Evolutionary conservation across 2,329 filamentous ascomycete species (phyloP).

Genomic region (Xylariaceae sp.): DNA sequence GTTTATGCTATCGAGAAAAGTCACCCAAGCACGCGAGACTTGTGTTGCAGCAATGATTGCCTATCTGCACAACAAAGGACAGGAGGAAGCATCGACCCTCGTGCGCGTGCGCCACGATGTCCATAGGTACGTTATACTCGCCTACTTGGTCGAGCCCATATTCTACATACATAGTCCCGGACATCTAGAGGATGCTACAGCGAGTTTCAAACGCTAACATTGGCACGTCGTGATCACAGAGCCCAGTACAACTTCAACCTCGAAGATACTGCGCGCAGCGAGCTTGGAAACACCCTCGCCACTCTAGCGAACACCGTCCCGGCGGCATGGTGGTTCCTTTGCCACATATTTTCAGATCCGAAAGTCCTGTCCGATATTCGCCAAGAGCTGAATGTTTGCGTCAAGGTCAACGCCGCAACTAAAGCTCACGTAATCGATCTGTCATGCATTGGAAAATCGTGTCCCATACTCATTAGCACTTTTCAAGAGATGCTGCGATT

Average conservation of each 20-base stretch:
- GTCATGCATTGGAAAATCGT: neutral
- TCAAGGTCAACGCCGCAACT: neutral
- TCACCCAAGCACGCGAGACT: slow-evolving; percentile 14
- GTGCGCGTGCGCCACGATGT: slow-evolving; percentile 24
- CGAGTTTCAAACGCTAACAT: too few relatives aligned
- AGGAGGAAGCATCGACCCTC: slow-evolving; percentile 24
- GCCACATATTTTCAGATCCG: neutral
- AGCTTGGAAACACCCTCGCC: slow-evolving; percentile 27
- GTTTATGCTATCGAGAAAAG: slow-evolving; percentile 5
- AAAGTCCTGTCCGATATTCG: neutral
- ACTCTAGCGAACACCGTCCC: neutral
- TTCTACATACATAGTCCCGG: too few relatives aligned
- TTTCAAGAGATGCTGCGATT: neutral
- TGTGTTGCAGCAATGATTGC: slow-evolving; percentile 15
- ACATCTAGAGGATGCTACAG: too few relatives aligned
- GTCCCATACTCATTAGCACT: neutral
- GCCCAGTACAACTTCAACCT: slow-evolving; percentile 15
- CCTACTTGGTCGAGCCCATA: too few relatives aligned
- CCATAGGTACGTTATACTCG: slow-evolving; percentile 6
- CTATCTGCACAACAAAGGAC: slow-evolving; percentile 23
- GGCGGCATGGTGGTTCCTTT: neutral
- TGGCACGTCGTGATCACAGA: neutral
- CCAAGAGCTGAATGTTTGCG: neutral
- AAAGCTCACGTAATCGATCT: neutral
- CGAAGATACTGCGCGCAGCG: slow-evolving; percentile 26